These are phyloP conservation scores for Torulaspora globosa DNA, from an alignment of 1,139 yeast genomes.

Conservation along the genomic window DNA sequence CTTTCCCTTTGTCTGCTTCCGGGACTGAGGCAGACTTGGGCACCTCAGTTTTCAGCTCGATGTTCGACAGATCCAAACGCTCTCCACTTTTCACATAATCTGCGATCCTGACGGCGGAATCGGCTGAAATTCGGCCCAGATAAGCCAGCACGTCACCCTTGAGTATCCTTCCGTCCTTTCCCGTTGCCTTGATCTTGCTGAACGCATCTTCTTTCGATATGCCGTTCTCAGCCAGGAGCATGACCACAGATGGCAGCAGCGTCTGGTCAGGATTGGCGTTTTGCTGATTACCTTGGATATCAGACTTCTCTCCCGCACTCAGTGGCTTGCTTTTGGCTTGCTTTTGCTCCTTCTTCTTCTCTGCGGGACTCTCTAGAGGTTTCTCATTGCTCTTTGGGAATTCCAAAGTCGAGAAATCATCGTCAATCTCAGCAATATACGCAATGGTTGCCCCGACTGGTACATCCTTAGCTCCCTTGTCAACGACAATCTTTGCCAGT, in stretches of 20 bases:
- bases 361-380: constrained; percentile 18
- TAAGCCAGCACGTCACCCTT: constrained; percentile 90
- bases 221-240: constrained; percentile 56
- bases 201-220: constrained; percentile 69
- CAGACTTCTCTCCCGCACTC: constrained; percentile 10
- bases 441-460: constrained; percentile 92
- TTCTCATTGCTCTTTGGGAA: constrained; percentile 46
- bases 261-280: constrained; percentile 61
- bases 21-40: constrained; percentile 11
- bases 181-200: constrained; percentile 71
- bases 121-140: constrained; percentile 63
- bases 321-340: constrained; percentile 10
- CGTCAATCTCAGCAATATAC: constrained; percentile 79
- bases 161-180: constrained; percentile 80
- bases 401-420: constrained; percentile 63
- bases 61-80: constrained; percentile 73
- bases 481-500: constrained; percentile 67
- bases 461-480: constrained; percentile 71
- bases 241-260: constrained; percentile 76
- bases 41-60: constrained; percentile 46
- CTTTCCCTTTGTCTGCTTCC: constrained; percentile 13
- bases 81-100: constrained; percentile 54
- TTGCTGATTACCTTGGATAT: constrained; percentile 12
- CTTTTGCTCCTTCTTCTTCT: constrained; percentile 11
- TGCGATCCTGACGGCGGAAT: constrained; percentile 51